These are phyloP conservation scores for Cutaneotrichosporon dermatis DNA, from an alignment of 1,284 basidiomycete genomes.

Conservation along the genomic window DNA sequence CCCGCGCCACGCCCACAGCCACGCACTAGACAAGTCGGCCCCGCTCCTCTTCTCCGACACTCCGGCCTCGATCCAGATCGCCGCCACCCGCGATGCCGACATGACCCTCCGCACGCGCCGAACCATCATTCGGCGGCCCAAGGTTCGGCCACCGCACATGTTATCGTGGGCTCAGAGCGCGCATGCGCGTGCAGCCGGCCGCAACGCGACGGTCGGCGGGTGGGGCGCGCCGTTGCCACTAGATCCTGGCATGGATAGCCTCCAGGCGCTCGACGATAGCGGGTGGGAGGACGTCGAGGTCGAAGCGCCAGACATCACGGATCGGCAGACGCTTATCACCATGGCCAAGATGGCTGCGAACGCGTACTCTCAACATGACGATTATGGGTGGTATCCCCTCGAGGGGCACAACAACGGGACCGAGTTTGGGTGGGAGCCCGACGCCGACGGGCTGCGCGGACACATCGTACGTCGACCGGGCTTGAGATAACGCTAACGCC, in stretches of 20 bases:
- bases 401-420: conserved; percentile 62
- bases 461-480: conserved; percentile 56
- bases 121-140: conserved; percentile 36
- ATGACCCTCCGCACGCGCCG: conserved; percentile 32
- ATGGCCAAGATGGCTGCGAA: conserved; percentile 94
- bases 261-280: not conserved
- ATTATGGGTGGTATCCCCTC: conserved; percentile 72
- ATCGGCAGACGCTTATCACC: conserved; percentile 68
- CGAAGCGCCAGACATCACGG: conserved; percentile 59
- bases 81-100: not conserved
- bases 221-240: conserved; percentile 3
- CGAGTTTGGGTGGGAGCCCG: conserved; percentile 88
- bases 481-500: not conserved
- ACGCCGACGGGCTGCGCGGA: conserved; percentile 81
- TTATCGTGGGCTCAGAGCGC: conserved; percentile 35
- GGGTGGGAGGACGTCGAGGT: conserved; percentile 54
- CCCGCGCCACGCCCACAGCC: conserved; percentile 8
- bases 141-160: conserved; percentile 34
- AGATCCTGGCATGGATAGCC: no score
- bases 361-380: conserved; percentile 67
- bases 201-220: conserved; percentile 9
- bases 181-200: conserved; percentile 5
- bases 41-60: conserved; percentile 5
- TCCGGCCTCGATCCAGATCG: not conserved
- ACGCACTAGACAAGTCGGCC: not conserved